Evolutionary conservation across 441 rosid species (phyloP), one percentile per base, ranked within the genome.

Genomic region (Melastoma candidum): DNA sequence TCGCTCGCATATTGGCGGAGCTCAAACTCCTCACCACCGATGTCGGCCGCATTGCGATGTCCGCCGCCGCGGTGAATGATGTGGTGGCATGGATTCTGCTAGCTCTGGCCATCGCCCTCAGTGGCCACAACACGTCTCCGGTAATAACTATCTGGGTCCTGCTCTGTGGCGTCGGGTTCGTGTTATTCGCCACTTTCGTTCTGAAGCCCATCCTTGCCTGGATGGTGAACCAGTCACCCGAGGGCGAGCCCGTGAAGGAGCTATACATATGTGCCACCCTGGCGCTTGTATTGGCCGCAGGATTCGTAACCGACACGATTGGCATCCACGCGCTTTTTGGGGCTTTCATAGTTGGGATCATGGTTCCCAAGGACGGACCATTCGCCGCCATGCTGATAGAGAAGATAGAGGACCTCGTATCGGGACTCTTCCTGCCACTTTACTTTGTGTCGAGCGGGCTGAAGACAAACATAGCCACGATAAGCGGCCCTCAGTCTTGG

Each of bases 301-400:
- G 85, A 55, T 82, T 82, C 53, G 57, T 64, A 29, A 79, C 88
- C 0, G 88, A 82, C 49, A 63, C 76, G 46, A 82, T 82, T 12
- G 88, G 88, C n/a, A 79, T 82, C 51, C 88, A 79, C 48, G 81
- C 85, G 0, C 64, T 82, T 11, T 82, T 82, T 44, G 85, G 88
- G 3, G 85, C 83, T 7, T 79, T 79, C 48, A 77, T 79, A 49
- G 63, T 82, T 22, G 88, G 85, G 12, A 64, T 79, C 48, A 58
- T 71, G 48, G 59, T 81, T 46, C 88, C 85, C 6, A 79, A 82
- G 64, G 85, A 79, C 5, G 85, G 88, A 12, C 76, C 74, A 0
- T 79, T 82, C 2, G 73, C 72, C 6, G 68, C 76, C 2, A 52
- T 66, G 26, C 61, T 82, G 74, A 79, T 78, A 0, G 88, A 82